phyloP scores from a whole-genome alignment of 768 basidiomycete species.

The Lactifluus rugatus region DNA sequence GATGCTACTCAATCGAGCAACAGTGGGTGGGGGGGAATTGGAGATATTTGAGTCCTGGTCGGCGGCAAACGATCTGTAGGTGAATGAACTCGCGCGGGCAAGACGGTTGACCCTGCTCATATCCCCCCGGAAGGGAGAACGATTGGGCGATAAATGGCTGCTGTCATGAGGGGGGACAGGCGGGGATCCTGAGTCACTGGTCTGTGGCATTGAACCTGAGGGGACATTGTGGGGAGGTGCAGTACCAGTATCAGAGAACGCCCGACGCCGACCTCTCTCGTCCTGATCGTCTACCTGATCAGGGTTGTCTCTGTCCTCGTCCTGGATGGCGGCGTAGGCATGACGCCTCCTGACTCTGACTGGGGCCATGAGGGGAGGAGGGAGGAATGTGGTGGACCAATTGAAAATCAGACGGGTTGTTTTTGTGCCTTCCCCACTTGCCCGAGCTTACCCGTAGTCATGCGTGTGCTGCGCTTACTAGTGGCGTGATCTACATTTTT shows the following conservation, averaged over 20 bases:
- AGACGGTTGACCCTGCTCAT: conserved; percentile 6
- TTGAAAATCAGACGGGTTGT: background rate
- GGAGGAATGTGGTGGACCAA: background rate
- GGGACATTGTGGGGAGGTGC: background rate
- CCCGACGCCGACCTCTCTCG: background rate
- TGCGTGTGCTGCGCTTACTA: too few relatives aligned
- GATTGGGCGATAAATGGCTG: background rate
- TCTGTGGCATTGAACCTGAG: background rate
- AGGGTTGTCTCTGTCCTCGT: background rate
- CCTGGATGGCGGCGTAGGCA: conserved; percentile 11
- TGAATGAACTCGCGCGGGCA: background rate
- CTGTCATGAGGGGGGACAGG: background rate
- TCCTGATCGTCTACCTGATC: background rate
- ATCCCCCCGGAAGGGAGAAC: background rate
- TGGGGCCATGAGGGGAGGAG: background rate
- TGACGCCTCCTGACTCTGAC: conserved; percentile 14
- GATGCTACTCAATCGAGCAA: background rate
- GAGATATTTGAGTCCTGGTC: conserved; percentile 1
- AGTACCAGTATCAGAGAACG: background rate
- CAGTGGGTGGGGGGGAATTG: background rate
- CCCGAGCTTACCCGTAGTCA: conserved; percentile 4
- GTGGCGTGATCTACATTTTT: background rate
- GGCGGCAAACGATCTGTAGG: conserved; percentile 8
- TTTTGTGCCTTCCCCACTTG: too few relatives aligned
- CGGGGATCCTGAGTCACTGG: background rate